These are phyloP conservation scores for Rhizophora apiculata DNA, from an alignment of 345 rosid genomes.

Conservation along the genomic window DNA sequence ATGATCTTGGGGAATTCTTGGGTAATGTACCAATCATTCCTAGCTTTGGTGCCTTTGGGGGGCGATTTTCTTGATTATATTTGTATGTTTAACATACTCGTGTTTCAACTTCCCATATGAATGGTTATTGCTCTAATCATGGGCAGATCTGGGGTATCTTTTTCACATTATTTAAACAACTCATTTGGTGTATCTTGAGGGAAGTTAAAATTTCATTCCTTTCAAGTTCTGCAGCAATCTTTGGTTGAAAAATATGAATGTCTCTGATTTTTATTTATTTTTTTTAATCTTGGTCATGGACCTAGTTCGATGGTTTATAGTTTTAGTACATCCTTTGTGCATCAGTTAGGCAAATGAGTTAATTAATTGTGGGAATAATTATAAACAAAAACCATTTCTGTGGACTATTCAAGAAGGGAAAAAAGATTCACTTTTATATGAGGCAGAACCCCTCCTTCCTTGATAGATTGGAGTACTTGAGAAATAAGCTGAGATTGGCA, in stretches of 20 bases:
- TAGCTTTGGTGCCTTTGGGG: conserved; percentile 27
- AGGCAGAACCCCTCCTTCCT: background rate
- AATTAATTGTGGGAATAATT: background rate
- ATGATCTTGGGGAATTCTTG: conserved; percentile 2
- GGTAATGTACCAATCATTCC: conserved; percentile 1
- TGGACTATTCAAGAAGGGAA: background rate
- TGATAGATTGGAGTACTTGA: conserved; percentile 1
- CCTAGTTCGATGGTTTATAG: background rate
- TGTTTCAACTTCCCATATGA: conserved; percentile 9
- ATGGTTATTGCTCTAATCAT: conserved; percentile 19
- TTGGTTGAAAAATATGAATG: background rate
- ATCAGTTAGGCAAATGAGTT: background rate
- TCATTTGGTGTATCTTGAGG: background rate
- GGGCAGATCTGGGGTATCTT: conserved; percentile 21
- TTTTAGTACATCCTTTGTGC: background rate
- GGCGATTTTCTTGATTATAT: conserved; percentile 1
- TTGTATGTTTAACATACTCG: conserved; percentile 13
- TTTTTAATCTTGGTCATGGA: background rate
- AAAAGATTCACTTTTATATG: background rate
- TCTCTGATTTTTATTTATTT: background rate
- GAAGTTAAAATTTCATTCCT: background rate
- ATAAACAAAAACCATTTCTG: background rate
- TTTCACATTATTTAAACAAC: background rate
- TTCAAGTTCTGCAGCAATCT: background rate
- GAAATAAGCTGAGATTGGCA: background rate